Conservation (phyloP, 2,329 filamentous ascomycete genomes). For the Whalleya microplaca region DNA sequence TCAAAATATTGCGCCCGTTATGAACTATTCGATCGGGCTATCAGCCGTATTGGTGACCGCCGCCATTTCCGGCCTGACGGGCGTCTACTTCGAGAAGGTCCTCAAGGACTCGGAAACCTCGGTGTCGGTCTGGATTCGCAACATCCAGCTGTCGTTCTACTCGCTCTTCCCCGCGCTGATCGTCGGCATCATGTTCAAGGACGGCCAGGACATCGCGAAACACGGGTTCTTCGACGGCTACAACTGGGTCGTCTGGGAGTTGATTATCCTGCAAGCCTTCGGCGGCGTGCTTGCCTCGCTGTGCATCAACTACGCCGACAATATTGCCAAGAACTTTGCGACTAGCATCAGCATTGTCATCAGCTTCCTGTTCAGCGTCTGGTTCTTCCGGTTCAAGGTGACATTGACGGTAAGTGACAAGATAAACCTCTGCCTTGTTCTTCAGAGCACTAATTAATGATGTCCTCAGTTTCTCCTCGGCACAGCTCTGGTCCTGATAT, state of each 20-base stretch:
- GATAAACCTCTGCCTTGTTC: not conserved
- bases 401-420: constrained; percentile 66
- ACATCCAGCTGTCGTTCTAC: constrained; percentile 93
- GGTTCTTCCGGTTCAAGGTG: constrained; percentile 80
- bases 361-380: constrained; percentile 82
- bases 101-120: constrained; percentile 79
- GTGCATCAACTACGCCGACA: constrained; percentile 82
- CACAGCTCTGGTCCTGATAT: constrained; percentile 75
- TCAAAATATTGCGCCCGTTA: constrained; percentile 53
- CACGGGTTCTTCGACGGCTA: constrained; percentile 95
- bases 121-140: constrained; percentile 88
- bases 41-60: constrained; percentile 78
- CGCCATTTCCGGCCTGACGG: constrained; percentile 79
- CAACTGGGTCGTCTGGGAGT: constrained; percentile 87
- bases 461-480: constrained; percentile 78
- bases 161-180: constrained; percentile 88
- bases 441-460: constrained; percentile 9
- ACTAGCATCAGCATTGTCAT: constrained; percentile 90
- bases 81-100: constrained; percentile 89
- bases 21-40: constrained; percentile 82
- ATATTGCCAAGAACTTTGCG: constrained; percentile 92
- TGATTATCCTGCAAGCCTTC: constrained; percentile 79
- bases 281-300: constrained; percentile 85
- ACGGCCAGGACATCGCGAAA: constrained; percentile 80
- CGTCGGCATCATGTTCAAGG: constrained; percentile 82